These are phyloP conservation scores for Trifolium repens DNA, from an alignment of 306 rosid genomes.

Conservation along the genomic window DNA sequence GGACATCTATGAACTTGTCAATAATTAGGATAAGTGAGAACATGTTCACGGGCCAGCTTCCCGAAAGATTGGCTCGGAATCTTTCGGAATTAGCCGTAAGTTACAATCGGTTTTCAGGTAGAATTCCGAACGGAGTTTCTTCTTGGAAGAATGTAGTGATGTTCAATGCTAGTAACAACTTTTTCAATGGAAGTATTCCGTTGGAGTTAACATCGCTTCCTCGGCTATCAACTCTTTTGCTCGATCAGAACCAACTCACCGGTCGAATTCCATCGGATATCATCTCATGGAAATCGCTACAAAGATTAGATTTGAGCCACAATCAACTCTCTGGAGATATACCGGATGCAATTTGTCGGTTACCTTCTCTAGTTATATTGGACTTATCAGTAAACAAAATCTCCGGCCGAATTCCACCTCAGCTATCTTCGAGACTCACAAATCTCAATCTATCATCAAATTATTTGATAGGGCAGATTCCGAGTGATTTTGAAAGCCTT, in stretches of 20 bases:
- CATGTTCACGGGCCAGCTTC: slow-evolving; percentile 42
- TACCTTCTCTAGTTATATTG: slow-evolving; percentile 52
- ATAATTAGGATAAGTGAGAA: slow-evolving; percentile 41
- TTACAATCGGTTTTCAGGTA: slow-evolving; percentile 61
- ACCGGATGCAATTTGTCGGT: slow-evolving; percentile 46
- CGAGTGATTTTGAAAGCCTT: slow-evolving; percentile 46
- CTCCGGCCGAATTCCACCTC: slow-evolving; percentile 62
- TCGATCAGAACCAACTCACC: slow-evolving; percentile 55
- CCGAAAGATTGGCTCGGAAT: slow-evolving; percentile 37
- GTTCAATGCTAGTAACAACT: slow-evolving; percentile 61
- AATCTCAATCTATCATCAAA: slow-evolving; percentile 52
- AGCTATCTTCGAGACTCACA: slow-evolving; percentile 33
- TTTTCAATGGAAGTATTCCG: slow-evolving; percentile 64
- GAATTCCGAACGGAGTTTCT: slow-evolving; percentile 56
- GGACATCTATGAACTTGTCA: slow-evolving; percentile 40
- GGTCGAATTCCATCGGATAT: slow-evolving; percentile 54
- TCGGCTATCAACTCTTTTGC: slow-evolving; percentile 45
- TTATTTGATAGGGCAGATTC: slow-evolving; percentile 58
- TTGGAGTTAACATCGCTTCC: slow-evolving; percentile 57
- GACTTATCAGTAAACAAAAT: slow-evolving; percentile 70
- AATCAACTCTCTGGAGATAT: slow-evolving; percentile 65
- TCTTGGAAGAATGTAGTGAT: slow-evolving; percentile 52
- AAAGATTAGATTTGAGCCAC: slow-evolving; percentile 47
- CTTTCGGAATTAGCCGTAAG: slow-evolving; percentile 41
- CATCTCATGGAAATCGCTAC: slow-evolving; percentile 54